These are phyloP conservation scores for Cystofilobasidium ferigula DNA, from an alignment of 768 basidiomycete species.

Conservation along the genomic window DNA sequence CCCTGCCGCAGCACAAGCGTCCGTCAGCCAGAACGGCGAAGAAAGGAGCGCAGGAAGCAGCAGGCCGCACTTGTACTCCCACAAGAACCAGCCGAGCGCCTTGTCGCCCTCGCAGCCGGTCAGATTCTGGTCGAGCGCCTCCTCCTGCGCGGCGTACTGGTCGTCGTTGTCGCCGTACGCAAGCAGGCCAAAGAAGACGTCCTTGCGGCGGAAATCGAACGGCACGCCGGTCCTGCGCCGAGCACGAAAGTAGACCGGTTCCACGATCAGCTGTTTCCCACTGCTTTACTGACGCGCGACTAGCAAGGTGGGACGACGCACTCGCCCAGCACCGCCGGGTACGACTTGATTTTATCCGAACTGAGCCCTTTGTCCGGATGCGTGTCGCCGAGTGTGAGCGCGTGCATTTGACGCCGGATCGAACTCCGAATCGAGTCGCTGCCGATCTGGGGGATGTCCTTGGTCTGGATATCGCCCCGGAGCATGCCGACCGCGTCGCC, in stretches of 20 bases:
- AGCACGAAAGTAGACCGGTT: not conserved
- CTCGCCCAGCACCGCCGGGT: constrained; percentile 8
- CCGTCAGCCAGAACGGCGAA: not conserved
- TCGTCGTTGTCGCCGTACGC: constrained; percentile 51
- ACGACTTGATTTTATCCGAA: not conserved
- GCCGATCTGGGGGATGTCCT: not conserved
- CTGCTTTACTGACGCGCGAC: no score
- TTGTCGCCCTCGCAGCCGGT: constrained; percentile 68
- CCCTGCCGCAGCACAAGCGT: not conserved
- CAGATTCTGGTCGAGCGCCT: constrained; percentile 69
- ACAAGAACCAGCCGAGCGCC: constrained; percentile 42
- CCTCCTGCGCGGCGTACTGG: constrained; percentile 64
- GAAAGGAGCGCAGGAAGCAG: no score
- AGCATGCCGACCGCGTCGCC: constrained; percentile 8
- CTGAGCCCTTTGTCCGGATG: not conserved
- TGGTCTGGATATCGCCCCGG: not conserved
- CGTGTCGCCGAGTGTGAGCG: constrained; percentile 4
- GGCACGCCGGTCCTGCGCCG: constrained; percentile 64
- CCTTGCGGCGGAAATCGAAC: constrained; percentile 66
- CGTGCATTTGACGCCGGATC: constrained; percentile 1
- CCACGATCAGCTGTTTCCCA: not conserved
- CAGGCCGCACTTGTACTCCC: not conserved
- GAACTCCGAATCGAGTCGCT: not conserved
- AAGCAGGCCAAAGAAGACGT: constrained; percentile 68
- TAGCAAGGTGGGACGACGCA: not conserved